These are phyloP conservation scores for Albizia julibrissin DNA, from an alignment of 306 rosid species.

Conservation along the genomic window DNA sequence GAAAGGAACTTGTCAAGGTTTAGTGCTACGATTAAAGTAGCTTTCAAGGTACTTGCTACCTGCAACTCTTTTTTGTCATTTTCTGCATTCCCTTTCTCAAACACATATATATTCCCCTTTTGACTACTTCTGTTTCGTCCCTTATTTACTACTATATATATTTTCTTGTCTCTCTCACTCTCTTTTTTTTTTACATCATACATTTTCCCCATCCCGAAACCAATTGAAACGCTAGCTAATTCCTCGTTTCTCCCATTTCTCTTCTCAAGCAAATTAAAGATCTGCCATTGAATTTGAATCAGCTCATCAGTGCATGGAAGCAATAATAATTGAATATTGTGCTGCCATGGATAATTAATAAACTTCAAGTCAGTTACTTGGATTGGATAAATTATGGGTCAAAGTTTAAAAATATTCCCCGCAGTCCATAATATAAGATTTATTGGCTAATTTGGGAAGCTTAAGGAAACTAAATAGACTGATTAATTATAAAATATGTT, in stretches of 20 bases:
- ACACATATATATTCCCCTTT: neutral
- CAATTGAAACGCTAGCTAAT: neutral
- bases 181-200: neutral
- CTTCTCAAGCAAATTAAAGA: neutral
- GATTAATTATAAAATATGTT: too few relatives aligned
- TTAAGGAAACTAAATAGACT: too few relatives aligned
- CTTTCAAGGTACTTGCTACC: conserved; percentile 19
- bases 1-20: conserved; percentile 29
- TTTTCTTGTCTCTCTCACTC: neutral
- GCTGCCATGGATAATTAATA: neutral
- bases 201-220: neutral
- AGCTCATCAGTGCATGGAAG: neutral
- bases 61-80: conserved; percentile 9
- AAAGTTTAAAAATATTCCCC: too few relatives aligned
- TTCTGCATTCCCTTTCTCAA: neutral
- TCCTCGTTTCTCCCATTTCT: neutral
- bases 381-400: neutral
- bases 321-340: too few relatives aligned
- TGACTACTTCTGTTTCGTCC: neutral
- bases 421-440: too few relatives aligned
- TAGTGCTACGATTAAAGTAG: conserved; percentile 20
- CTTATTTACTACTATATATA: neutral
- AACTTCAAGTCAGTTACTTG: neutral
- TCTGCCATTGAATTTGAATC: neutral
- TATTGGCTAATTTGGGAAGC: too few relatives aligned